A percentile compares a stretch with the other conserved stretches of the same genome.
phyloP scores from a whole-genome alignment of 2,329 filamentous ascomycete genomes.

The Sarocladiaceae sp. region DNA sequence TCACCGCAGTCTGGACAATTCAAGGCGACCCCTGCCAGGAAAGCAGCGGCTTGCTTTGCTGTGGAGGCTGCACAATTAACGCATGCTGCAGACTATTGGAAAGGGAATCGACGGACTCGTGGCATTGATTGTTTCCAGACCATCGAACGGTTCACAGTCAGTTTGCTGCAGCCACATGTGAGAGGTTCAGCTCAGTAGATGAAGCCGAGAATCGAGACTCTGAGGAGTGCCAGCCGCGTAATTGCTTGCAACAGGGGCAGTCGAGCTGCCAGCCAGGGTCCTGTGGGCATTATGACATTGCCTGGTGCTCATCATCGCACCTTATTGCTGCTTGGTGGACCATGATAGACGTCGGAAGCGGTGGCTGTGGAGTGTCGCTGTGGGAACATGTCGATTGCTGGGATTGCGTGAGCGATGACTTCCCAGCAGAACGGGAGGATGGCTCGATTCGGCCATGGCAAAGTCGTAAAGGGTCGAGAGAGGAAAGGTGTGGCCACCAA shows the following conservation, averaged over 20 bases:
- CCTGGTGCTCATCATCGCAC: constrained; percentile 4
- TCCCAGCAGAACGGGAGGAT: constrained; percentile 1
- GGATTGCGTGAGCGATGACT: neutral
- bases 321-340: neutral
- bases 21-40: neutral
- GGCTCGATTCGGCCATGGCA: neutral
- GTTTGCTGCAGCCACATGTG: constrained; percentile 3
- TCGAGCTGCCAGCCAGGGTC: neutral
- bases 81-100: neutral
- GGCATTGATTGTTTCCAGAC: neutral
- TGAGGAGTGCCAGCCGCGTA: neutral
- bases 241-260: neutral
- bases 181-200: neutral
- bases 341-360: neutral
- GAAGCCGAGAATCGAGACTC: constrained; percentile 1
- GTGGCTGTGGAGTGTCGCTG: constrained; percentile 1
- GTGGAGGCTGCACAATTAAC: neutral
- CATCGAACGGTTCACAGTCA: too few species aligned
- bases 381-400: neutral
- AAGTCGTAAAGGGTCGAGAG: neutral
- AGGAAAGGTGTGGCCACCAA: neutral
- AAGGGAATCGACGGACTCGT: neutral
- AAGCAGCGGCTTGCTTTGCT: neutral
- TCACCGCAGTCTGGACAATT: neutral
- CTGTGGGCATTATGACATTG: neutral